phyloP scores from a whole-genome alignment of 768 basidiomycete genomes.

The Suillus sp. region DNA sequence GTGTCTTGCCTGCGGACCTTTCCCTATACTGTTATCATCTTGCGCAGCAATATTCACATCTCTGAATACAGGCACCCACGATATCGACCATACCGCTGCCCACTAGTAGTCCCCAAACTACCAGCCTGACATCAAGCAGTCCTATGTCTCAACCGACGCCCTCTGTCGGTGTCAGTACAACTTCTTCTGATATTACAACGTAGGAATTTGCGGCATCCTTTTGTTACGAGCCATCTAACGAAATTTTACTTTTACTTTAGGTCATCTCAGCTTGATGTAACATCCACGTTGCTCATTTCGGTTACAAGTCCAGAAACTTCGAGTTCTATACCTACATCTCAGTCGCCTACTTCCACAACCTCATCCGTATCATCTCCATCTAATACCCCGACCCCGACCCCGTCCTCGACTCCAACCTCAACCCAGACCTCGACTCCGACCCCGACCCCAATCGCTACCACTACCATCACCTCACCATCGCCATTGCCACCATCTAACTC shows the following conservation, averaged over 20 bases:
- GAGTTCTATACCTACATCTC: slow-evolving; percentile 2
- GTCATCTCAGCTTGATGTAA: background rate
- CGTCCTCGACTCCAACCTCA: background rate
- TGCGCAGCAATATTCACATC: background rate
- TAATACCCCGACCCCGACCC: background rate
- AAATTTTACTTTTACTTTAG: background rate
- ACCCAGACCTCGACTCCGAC: background rate
- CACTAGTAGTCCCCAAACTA: background rate
- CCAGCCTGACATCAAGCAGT: slow-evolving; percentile 5
- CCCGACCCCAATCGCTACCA: background rate
- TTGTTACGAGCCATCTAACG: background rate
- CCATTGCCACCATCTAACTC: background rate
- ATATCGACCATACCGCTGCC: background rate
- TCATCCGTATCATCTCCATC: slow-evolving; percentile 6
- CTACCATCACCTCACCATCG: background rate
- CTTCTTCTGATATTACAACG: slow-evolving; percentile 21
- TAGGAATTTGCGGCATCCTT: background rate
- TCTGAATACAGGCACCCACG: background rate
- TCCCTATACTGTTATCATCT: background rate
- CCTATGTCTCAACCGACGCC: background rate
- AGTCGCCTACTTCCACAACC: slow-evolving; percentile 2
- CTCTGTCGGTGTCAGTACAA: slow-evolving; percentile 3
- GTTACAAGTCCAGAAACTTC: background rate
- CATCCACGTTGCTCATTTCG: background rate
- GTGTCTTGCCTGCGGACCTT: background rate